These are phyloP conservation scores for Eragrostis nindensis DNA, from an alignment of 176 grass and related monocot genomes.

Conservation along the genomic window DNA sequence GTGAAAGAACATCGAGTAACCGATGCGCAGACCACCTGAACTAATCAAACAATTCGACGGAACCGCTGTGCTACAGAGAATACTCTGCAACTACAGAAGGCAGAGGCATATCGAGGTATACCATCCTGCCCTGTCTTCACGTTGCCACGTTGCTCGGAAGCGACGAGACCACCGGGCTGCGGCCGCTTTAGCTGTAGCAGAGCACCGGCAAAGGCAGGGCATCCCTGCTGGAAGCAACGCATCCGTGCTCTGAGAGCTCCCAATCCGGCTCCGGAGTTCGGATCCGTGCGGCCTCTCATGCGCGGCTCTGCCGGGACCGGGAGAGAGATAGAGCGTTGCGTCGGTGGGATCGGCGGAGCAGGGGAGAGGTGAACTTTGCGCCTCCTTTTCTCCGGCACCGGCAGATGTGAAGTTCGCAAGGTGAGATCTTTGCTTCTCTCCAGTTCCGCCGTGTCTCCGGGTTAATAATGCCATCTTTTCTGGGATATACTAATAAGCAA, in stretches of 20 bases:
- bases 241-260: constrained; percentile 18
- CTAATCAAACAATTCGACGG: background rate
- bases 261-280: background rate
- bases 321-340: background rate
- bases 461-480: background rate
- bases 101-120: background rate
- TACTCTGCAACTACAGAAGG: background rate
- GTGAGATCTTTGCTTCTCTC: constrained; percentile 2
- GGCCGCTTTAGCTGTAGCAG: background rate
- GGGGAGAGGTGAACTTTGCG: background rate
- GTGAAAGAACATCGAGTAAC: too few relatives aligned
- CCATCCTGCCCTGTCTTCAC: background rate
- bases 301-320: background rate
- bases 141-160: constrained; percentile 31
- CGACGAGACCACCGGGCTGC: background rate
- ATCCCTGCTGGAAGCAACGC: background rate
- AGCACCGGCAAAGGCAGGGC: background rate
- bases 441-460: background rate
- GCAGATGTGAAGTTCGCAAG: background rate
- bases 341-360: background rate
- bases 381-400: background rate
- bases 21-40: background rate
- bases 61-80: background rate
- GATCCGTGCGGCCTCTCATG: background rate
- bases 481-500: background rate